phyloP scores from a whole-genome alignment of 192 early-diverging fungal species.

The Coemansia brasiliensis region DNA sequence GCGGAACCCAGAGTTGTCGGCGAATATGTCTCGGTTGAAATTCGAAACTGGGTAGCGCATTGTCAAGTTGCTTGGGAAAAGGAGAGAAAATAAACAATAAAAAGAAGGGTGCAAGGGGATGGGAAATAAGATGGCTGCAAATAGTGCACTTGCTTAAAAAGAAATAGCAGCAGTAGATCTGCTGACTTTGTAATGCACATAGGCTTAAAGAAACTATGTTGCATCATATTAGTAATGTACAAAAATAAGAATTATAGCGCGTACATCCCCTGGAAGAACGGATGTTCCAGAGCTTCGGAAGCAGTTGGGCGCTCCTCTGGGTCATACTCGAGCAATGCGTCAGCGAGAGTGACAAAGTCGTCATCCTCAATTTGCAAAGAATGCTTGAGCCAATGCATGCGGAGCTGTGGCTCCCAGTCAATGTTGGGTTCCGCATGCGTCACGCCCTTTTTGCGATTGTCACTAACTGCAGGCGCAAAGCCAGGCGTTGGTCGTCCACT shows the following conservation, averaged over 20 bases:
- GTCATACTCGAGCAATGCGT: constrained; percentile 83
- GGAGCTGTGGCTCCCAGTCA: constrained; percentile 53
- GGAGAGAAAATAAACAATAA: neutral
- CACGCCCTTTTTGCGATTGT: constrained; percentile 22
- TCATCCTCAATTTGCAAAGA: constrained; percentile 48
- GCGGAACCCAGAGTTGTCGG: constrained; percentile 28
- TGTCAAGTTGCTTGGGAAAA: neutral
- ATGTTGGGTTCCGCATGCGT: constrained; percentile 41
- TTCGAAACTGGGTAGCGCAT: constrained; percentile 19
- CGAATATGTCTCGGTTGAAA: constrained; percentile 41
- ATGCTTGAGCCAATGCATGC: constrained; percentile 53
- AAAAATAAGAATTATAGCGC: constrained; percentile 12
- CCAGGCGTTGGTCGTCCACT: constrained; percentile 32
- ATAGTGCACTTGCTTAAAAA: neutral
- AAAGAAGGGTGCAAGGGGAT: neutral
- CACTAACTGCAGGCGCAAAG: constrained; percentile 36
- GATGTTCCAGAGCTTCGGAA: constrained; percentile 62
- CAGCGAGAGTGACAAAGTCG: constrained; percentile 50
- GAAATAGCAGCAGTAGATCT: neutral
- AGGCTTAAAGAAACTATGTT: too few species aligned
- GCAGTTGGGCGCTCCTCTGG: constrained; percentile 82
- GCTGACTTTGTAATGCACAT: too few species aligned
- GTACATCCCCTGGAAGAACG: constrained; percentile 52
- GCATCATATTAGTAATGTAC: too few species aligned
- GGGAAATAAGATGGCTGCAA: neutral